These are phyloP conservation scores for Fusarium zealandicum DNA, from an alignment of 2,329 filamentous ascomycete genomes.

Conservation along the genomic window DNA sequence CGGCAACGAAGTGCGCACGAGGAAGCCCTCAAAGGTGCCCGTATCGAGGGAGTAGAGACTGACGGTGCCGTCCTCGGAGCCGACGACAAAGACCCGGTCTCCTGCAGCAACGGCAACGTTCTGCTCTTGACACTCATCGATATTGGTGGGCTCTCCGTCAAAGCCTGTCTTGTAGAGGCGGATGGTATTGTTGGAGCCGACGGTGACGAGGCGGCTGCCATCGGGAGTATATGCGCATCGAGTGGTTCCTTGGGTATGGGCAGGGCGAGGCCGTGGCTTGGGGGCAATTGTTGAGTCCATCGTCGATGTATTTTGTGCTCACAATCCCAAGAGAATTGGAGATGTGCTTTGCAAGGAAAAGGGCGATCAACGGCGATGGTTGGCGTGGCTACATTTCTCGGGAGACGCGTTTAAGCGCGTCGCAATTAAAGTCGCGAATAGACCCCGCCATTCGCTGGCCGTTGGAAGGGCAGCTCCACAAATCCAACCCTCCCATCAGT, in stretches of 20 bases:
- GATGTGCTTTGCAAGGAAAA: not conserved
- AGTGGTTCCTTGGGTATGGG: constrained; percentile 84
- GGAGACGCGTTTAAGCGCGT: constrained; percentile 54
- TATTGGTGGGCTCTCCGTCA: constrained; percentile 88
- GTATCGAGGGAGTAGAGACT: constrained; percentile 86
- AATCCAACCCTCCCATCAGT: constrained; percentile 8
- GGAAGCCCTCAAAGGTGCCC: constrained; percentile 78
- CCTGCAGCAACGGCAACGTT: constrained; percentile 81
- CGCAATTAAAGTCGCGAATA: constrained; percentile 46
- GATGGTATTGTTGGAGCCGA: constrained; percentile 91
- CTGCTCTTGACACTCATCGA: constrained; percentile 89
- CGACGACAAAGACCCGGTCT: constrained; percentile 84
- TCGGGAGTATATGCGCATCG: constrained; percentile 89
- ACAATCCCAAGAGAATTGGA: constrained; percentile 16
- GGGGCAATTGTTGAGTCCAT: constrained; percentile 47
- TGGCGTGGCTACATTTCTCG: constrained; percentile 24
- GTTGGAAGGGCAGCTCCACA: constrained; percentile 29
- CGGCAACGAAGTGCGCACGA: constrained; percentile 84
- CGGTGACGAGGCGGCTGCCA: constrained; percentile 85
- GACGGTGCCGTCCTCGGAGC: constrained; percentile 94
- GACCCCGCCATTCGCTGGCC: constrained; percentile 41
- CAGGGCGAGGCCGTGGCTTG: constrained; percentile 69
- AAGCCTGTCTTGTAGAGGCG: constrained; percentile 91
- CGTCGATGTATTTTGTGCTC: constrained; percentile 4
- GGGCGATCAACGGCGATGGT: constrained; percentile 11